Base-by-base conservation (phyloP, 208 protist species). In the Trypanosoma mega region DNA sequence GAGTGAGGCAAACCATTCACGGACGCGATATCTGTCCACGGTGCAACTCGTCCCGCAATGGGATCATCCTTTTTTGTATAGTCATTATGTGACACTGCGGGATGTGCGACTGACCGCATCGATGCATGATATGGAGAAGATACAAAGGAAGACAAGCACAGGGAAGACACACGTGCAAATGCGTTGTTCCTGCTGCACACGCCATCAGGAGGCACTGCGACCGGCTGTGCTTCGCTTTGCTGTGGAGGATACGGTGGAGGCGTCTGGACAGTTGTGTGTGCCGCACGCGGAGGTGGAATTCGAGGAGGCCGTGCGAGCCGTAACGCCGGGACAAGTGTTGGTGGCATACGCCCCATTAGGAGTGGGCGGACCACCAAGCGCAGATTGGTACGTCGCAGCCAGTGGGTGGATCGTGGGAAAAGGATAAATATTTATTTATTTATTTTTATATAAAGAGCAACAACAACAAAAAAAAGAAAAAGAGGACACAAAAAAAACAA, bases 251-350 rank as follows among this genome's bases (percentile, higher is more conserved):
- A 14, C 59, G 20, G 16, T 37, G 4, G 58, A 47, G 39, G n/a
- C 47, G 21, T 49, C 41, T 41, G 53, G 44, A 2, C 8, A 52
- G 20, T 41, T 45, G n/a, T 21, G 57, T 21, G 48, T 67, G 18
- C 6, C 26, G 20, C 23, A 14, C 24, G 49, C 61, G 36, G 37
- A 14, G 41, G 74, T 87, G 0, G 29, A 48, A 8, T 78, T 87
- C 14, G 64, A 75, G 5, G 55, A 46, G 5, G 68, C 81, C 0
- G 63, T 85, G 31, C 81, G 85, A 2, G 79, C 82, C n/a, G 16
- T 84, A n/a, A 74, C 80, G 9, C 7, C 77, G 4, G 85, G 85
- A 6, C 85, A 92, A 64, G 71, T 74, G 31, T 54, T 89, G 3
- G 82, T 89, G 30, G 55, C 70, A 1, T 89, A 92, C 63, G 33